phyloP scores from a whole-genome alignment of 805 yeast species.

The Candida arabinofermentans region DNA sequence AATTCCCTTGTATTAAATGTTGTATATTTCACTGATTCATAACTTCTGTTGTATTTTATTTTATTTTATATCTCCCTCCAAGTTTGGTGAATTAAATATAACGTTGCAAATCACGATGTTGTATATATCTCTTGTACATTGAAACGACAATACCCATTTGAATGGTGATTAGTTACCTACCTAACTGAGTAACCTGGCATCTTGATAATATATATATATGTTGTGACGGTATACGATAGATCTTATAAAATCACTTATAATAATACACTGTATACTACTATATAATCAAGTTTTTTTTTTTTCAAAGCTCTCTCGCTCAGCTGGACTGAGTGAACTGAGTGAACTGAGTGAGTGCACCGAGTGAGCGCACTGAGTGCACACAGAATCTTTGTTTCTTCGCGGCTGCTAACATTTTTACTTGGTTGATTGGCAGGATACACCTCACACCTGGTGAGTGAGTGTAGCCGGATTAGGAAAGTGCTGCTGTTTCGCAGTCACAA shows the following conservation, averaged over 20 bases:
- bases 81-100: no score
- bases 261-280: no score
- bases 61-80: no score
- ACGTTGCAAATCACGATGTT: no score
- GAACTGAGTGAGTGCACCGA: neutral
- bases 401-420: no score
- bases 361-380: neutral
- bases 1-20: no score
- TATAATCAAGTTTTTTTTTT: no score
- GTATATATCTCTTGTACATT: neutral
- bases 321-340: neutral
- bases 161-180: slow-evolving; percentile 49
- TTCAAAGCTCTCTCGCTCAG: neutral
- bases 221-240: slow-evolving; percentile 3
- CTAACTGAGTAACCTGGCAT: slow-evolving; percentile 99
- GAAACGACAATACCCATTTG: neutral
- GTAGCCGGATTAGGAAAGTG: neutral
- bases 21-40: no score
- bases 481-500: slow-evolving; percentile 8
- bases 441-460: neutral
- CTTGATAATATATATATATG: slow-evolving; percentile 36
- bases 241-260: no score
- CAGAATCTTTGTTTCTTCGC: no score
- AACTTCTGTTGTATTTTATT: no score
- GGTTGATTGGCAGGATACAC: no score